These are phyloP conservation scores for Calonectria honghensis DNA, from an alignment of 2,329 filamentous ascomycete species.

Conservation along the genomic window DNA sequence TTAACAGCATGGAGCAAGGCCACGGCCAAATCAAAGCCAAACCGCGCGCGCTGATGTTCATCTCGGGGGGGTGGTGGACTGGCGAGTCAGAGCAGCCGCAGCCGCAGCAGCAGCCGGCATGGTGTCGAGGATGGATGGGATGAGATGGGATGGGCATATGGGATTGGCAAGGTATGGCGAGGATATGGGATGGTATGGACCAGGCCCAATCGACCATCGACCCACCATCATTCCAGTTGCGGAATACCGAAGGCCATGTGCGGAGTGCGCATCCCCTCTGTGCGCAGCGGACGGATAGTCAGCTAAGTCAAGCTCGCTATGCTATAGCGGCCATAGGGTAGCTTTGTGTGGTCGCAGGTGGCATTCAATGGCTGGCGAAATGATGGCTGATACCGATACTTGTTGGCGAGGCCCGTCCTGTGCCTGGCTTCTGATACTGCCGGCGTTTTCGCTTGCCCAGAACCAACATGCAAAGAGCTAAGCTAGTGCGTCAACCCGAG, in stretches of 20 bases:
- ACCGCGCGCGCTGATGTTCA: constrained; percentile 4
- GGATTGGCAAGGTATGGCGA: constrained; percentile 27
- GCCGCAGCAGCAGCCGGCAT: constrained; percentile 3
- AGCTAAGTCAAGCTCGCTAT: neutral
- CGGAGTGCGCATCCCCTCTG: constrained; percentile 10
- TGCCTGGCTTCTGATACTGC: constrained; percentile 20
- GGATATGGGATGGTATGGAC: constrained; percentile 45
- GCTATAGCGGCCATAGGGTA: constrained; percentile 15
- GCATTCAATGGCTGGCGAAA: neutral
- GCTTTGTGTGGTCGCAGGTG: constrained; percentile 20
- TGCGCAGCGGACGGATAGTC: neutral
- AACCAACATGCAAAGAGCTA: constrained; percentile 13
- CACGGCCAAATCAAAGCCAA: constrained; percentile 10
- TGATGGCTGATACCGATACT: constrained; percentile 4
- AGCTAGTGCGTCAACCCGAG: constrained; percentile 18
- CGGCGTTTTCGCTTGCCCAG: constrained; percentile 13
- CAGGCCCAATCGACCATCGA: constrained; percentile 40
- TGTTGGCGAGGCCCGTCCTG: neutral
- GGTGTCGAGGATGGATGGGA: constrained; percentile 16
- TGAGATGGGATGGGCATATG: constrained; percentile 26
- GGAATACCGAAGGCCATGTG: constrained; percentile 52
- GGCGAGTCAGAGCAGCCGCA: constrained; percentile 7
- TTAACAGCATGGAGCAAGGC: constrained; percentile 10
- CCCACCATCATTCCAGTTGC: constrained; percentile 57
- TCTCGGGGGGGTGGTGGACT: neutral